Conservation (phyloP, 2,329 filamentous ascomycete genomes). For the Lasiodiplodia theobromae region DNA sequence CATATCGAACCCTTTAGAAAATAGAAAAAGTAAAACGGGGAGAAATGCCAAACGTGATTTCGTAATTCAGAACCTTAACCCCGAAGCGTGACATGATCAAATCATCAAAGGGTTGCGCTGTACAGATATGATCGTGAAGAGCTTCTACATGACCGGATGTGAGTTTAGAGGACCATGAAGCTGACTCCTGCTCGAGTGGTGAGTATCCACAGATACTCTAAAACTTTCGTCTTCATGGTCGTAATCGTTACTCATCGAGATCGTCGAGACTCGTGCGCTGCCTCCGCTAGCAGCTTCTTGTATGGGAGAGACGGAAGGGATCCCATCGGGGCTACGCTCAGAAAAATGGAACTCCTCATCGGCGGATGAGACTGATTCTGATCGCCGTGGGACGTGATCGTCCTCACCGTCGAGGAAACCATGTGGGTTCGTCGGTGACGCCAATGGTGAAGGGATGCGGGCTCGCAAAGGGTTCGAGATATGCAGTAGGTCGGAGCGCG, state of each 20-base stretch:
- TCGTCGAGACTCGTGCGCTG: constrained; percentile 12
- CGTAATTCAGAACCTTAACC: neutral
- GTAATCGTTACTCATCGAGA: neutral
- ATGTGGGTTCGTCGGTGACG: constrained; percentile 2
- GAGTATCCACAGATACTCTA: neutral
- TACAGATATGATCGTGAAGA: neutral
- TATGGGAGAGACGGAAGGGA: constrained; percentile 20
- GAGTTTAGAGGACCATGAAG: constrained; percentile 3
- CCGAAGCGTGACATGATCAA: neutral
- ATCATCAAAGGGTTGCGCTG: neutral
- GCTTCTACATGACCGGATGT: neutral
- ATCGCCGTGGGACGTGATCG: neutral
- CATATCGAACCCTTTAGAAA: neutral
- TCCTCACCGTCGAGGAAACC: neutral
- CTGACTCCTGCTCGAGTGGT: neutral
- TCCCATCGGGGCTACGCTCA: neutral
- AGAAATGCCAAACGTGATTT: neutral
- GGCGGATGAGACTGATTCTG: neutral
- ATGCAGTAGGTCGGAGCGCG: neutral
- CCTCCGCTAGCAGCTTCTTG: constrained; percentile 14
- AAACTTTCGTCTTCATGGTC: neutral
- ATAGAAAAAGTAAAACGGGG: neutral
- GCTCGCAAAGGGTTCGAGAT: neutral
- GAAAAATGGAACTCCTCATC: constrained; percentile 3
- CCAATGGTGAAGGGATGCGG: constrained; percentile 10